Conservation (phyloP, 805 yeast genomes). For the Starmerella sp. region DNA sequence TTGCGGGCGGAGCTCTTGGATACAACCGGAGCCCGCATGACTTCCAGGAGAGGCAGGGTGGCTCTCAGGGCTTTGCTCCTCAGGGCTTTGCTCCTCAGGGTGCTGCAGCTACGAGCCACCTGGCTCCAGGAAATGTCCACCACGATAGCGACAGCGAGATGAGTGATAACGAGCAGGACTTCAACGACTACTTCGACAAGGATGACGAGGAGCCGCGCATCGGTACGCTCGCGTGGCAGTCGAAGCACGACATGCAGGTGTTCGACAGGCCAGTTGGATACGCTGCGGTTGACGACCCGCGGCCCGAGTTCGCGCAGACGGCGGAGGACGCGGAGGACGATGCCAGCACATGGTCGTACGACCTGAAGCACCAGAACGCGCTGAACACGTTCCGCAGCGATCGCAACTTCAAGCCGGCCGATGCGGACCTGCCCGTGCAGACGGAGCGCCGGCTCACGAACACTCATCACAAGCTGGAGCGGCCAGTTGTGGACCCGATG, state of each 20-base stretch:
- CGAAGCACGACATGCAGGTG: slow-evolving; percentile 19
- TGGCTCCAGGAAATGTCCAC: neutral
- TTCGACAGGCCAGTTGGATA: slow-evolving; percentile 9
- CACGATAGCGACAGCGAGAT: slow-evolving; percentile 16
- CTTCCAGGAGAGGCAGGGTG: neutral
- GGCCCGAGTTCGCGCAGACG: neutral
- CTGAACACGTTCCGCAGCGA: slow-evolving; percentile 6
- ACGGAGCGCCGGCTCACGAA: slow-evolving; percentile 12
- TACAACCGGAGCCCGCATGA: neutral
- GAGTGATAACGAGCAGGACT: slow-evolving; percentile 15
- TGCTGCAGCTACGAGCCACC: neutral
- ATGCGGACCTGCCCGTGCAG: slow-evolving; percentile 11
- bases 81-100: neutral
- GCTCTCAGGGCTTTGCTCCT: neutral
- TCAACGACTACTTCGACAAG: neutral
- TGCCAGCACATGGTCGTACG: slow-evolving; percentile 22
- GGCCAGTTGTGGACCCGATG: neutral
- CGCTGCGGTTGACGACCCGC: slow-evolving; percentile 6
- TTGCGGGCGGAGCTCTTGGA: neutral
- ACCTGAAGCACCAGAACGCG: slow-evolving; percentile 6
- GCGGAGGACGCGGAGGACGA: slow-evolving; percentile 19
- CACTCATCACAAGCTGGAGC: slow-evolving; percentile 14
- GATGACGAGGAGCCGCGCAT: slow-evolving; percentile 1
- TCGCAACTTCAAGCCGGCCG: slow-evolving; percentile 6
- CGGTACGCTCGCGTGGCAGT: slow-evolving; percentile 20